Percentiles rank a stretch among this genome's conserved stretches.
phyloP scores from a whole-genome alignment of 2,329 filamentous ascomycete genomes.

The Ophiosphaerella herpotricha region DNA sequence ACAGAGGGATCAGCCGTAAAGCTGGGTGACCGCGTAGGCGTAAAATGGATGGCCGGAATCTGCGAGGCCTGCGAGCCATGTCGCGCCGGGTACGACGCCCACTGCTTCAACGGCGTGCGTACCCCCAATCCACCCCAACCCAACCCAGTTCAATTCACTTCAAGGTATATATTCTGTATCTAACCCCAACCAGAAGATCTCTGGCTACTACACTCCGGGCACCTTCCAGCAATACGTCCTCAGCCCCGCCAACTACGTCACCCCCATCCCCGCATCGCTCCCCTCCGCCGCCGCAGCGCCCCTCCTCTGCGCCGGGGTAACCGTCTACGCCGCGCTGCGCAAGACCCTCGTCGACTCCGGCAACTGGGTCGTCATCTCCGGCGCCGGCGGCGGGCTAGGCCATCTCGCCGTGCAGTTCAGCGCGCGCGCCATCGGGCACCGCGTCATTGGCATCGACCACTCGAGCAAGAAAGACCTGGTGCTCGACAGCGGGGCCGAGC shows the following conservation, averaged over 20 bases:
- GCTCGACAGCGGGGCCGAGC: constrained; percentile 65
- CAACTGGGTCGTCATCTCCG: constrained; percentile 62
- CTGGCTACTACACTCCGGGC: constrained; percentile 70
- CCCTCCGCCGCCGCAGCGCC: constrained; percentile 65
- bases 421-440: constrained; percentile 63
- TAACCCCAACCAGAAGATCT: constrained; percentile 50
- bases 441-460: constrained; percentile 69
- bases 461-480: constrained; percentile 67
- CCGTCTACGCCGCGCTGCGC: constrained; percentile 68
- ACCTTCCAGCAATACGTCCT: constrained; percentile 75
- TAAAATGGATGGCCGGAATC: constrained; percentile 68
- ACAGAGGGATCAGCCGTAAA: constrained; percentile 62
- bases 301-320: constrained; percentile 70
- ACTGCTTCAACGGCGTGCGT: constrained; percentile 40
- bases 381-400: constrained; percentile 66
- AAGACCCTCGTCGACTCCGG: constrained; percentile 64
- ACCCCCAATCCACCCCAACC: neutral
- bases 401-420: constrained; percentile 67
- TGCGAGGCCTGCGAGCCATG: constrained; percentile 52
- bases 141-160: neutral
- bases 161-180: too few species aligned
- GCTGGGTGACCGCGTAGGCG: constrained; percentile 69
- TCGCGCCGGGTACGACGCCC: constrained; percentile 51
- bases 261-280: constrained; percentile 67
- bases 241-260: constrained; percentile 69